A percentile compares a stretch with the other conserved stretches of the same genome.
These are phyloP conservation scores for Nymphaea thermarum DNA, from an alignment of 164 flowering plant genomes.

Conservation along the genomic window DNA sequence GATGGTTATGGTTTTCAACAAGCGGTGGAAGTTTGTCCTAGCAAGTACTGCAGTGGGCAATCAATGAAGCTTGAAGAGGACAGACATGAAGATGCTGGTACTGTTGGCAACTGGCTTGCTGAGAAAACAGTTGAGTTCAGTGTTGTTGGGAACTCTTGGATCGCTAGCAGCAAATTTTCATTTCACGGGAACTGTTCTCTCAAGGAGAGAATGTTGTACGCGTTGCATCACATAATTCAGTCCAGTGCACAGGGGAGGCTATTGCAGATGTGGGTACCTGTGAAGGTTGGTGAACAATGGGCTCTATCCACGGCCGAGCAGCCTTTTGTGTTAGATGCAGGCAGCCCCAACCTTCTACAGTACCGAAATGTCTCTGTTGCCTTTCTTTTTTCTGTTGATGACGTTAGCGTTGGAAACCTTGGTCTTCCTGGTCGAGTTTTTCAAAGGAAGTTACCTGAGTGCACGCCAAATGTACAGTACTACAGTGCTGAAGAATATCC, in stretches of 20 bases:
- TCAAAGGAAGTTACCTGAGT: background rate
- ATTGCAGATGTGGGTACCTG: background rate
- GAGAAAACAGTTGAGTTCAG: too few species aligned
- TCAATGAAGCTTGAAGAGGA: too few species aligned
- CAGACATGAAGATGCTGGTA: too few species aligned
- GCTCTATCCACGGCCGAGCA: background rate
- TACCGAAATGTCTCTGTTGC: background rate
- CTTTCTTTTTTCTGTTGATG: background rate
- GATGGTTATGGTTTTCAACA: too few species aligned
- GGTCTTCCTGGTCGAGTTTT: slow-evolving; percentile 3
- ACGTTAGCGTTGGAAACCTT: background rate
- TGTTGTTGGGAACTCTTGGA: too few species aligned
- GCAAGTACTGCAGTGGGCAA: too few species aligned
- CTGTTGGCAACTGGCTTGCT: too few species aligned
- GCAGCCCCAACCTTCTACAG: background rate
- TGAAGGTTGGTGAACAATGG: background rate
- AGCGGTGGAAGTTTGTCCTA: too few species aligned
- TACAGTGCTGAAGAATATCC: background rate
- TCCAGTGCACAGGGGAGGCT: background rate
- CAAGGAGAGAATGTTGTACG: background rate
- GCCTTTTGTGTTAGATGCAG: background rate
- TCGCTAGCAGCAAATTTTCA: too few species aligned
- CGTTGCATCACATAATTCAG: background rate
- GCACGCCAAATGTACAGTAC: background rate
- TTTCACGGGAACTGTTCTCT: background rate